Evolutionary conservation across 2,329 filamentous ascomycete genomes (phyloP).

Genomic region (Rhytidhysteron rufulum): DNA sequence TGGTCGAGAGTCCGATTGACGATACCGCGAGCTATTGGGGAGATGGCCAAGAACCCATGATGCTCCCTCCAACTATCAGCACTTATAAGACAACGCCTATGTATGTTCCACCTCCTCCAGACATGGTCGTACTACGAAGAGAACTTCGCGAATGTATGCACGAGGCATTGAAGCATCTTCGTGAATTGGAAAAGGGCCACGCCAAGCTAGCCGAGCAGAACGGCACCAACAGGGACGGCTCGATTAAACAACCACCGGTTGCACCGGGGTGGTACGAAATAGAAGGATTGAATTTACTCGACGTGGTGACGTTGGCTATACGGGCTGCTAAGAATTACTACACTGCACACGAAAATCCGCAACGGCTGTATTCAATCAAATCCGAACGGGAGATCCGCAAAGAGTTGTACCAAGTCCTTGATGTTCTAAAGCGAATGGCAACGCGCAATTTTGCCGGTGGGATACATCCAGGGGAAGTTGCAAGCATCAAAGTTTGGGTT

Average conservation of each 20-base stretch:
- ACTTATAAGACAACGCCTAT: slow-evolving; percentile 88
- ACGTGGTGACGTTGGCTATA: slow-evolving; percentile 92
- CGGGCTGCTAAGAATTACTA: slow-evolving; percentile 95
- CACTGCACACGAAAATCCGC: slow-evolving; percentile 82
- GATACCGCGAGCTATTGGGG: slow-evolving; percentile 53
- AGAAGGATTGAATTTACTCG: slow-evolving; percentile 86
- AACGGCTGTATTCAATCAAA: slow-evolving; percentile 80
- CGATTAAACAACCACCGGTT: slow-evolving; percentile 19
- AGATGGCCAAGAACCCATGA: slow-evolving; percentile 65
- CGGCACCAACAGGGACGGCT: slow-evolving; percentile 4
- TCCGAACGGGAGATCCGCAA: slow-evolving; percentile 80
- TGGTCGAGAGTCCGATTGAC: slow-evolving; percentile 53
- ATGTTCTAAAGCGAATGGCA: slow-evolving; percentile 88
- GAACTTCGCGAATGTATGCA: slow-evolving; percentile 65
- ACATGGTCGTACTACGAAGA: slow-evolving; percentile 71
- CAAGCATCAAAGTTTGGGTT: slow-evolving; percentile 76
- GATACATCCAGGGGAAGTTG: slow-evolving; percentile 71
- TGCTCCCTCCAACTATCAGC: slow-evolving; percentile 95
- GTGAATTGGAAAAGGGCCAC: slow-evolving; percentile 50
- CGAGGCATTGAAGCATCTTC: slow-evolving; percentile 65
- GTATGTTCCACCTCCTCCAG: slow-evolving; percentile 77
- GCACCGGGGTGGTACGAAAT: slow-evolving; percentile 75
- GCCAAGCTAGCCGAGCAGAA: slow-evolving; percentile 10
- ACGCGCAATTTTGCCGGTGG: slow-evolving; percentile 81
- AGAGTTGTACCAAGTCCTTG: slow-evolving; percentile 81